Evolutionary conservation across 169 alveolate genomes (phyloP).

Genomic region (Plasmodium coatneyi): DNA sequence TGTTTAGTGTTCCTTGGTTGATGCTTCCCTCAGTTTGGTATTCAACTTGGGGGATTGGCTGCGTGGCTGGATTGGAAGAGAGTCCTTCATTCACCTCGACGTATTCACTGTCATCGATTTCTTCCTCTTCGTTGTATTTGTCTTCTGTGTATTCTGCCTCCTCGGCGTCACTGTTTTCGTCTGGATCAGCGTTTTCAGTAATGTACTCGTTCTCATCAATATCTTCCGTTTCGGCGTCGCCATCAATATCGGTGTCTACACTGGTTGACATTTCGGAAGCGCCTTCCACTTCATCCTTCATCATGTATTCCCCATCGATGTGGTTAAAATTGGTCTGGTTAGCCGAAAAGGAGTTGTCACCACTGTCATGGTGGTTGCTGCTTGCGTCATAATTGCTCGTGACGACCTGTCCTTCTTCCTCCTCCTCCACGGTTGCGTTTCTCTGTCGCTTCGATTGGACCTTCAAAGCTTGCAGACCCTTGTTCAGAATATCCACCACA

Average conservation of each 20-base stretch:
- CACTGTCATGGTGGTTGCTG: not conserved
- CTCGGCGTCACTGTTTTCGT: not conserved
- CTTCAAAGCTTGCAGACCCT: conserved; percentile 32
- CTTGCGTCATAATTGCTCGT: not conserved
- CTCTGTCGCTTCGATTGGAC: not conserved
- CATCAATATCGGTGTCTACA: not conserved
- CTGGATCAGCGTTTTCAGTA: not conserved
- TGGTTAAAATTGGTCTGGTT: not conserved
- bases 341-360: not conserved
- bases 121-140: not conserved
- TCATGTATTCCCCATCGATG: not conserved
- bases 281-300: not conserved
- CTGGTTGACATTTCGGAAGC: not conserved
- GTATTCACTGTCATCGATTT: not conserved
- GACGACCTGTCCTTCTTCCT: not conserved
- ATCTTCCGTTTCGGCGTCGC: not conserved
- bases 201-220: not conserved
- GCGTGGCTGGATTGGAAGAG: not conserved
- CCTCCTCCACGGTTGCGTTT: not conserved
- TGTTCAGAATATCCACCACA: conserved; percentile 16
- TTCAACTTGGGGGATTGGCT: not conserved
- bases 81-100: not conserved
- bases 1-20: not conserved
- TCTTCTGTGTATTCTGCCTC: conserved; percentile 8
- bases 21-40: not conserved